Conservation (phyloP, 257 asterid species). For the Solanum corneliomulleri region DNA sequence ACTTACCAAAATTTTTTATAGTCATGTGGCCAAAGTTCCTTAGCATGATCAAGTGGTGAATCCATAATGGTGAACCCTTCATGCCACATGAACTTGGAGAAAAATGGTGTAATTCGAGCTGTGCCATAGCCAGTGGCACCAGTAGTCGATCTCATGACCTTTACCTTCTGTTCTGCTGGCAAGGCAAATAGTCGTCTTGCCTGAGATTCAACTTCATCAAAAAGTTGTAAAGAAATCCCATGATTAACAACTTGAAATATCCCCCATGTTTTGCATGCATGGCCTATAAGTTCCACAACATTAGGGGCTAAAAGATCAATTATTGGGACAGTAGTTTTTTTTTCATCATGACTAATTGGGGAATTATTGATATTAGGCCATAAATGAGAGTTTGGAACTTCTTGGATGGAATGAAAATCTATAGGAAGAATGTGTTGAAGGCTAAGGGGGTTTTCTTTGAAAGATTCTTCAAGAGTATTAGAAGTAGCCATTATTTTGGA, state of each 20-base stretch:
- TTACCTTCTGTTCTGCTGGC: slow-evolving; percentile 11
- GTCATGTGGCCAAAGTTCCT: slow-evolving; percentile 57
- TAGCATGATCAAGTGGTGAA: slow-evolving; percentile 55
- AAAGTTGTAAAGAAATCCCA: slow-evolving; percentile 19
- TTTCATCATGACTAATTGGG: not conserved
- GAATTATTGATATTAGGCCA: slow-evolving; percentile 25
- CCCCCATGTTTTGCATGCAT: slow-evolving; percentile 69
- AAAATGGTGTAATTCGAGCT: slow-evolving; percentile 58
- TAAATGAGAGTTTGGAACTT: slow-evolving; percentile 51
- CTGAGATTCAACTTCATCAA: slow-evolving; percentile 42
- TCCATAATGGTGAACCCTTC: slow-evolving; percentile 81
- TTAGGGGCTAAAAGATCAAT: slow-evolving; percentile 36
- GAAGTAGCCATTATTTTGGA: slow-evolving; percentile 7
- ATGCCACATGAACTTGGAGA: slow-evolving; percentile 66
- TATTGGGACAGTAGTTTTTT: slow-evolving; percentile 8
- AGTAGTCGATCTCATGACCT: slow-evolving; percentile 13
- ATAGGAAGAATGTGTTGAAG: slow-evolving; percentile 46
- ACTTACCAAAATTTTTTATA: slow-evolving; percentile 46
- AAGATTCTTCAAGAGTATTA: slow-evolving; percentile 40
- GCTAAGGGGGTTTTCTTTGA: slow-evolving; percentile 24
- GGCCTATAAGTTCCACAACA: slow-evolving; percentile 31
- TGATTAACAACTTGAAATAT: slow-evolving; percentile 50
- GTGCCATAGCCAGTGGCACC: slow-evolving; percentile 72
- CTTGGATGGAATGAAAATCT: slow-evolving; percentile 35
- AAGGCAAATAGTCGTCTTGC: slow-evolving; percentile 36